Base-by-base conservation (phyloP, 768 basidiomycete genomes). In the Tubosaeta sp. region DNA sequence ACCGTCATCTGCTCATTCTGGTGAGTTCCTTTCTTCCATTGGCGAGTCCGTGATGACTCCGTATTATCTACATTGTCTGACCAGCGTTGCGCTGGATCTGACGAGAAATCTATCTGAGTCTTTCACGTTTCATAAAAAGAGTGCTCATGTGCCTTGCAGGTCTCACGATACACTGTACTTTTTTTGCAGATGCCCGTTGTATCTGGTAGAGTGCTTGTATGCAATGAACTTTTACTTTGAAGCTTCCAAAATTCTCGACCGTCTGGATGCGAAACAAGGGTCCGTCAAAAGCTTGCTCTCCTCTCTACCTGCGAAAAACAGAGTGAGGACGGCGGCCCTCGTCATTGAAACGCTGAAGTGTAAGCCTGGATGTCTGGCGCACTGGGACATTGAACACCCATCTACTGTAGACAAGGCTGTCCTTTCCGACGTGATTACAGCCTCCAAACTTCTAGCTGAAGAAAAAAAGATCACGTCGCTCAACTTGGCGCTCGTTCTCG, bases 331-430 rank as follows among this genome's bases (percentile, higher is more conserved):
- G 6, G 80, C 90, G 32, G 91, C 91, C 9, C 82, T 97, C 34
- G 85, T 97, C 31, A 94, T 98, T 49, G 91, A 97, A 73, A 95
- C 93, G 0, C 74, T 98, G 43, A 97, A 97, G 80, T 97, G 95
- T 95, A 71, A 76, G 84, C 55, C 41, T 27, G 8, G 42, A 27
- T 35, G 27, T n/a, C 27, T 26, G 25, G 43, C 39, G 11, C 14
- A 12, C 41, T 6, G 6, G 45, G 56, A 34, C 38, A 26, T 46
- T 68, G 44, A 61, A 46, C 32, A 14, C 13, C 9, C 6, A 6
- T 22, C 32, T 27, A 29, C 29, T 11, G 41, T 63, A 97, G 94
- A 94, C 75, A 92, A 87, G 70, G 67, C 82, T 16, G 82, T 81
- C n/a, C 74, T 97, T 53, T 69, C 67, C 25, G 82, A 88, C 52